Evolutionary conservation across 1,284 basidiomycete genomes (phyloP), one percentile per base, ranked within the genome.

Genomic region (Clitocybe nebularis): DNA sequence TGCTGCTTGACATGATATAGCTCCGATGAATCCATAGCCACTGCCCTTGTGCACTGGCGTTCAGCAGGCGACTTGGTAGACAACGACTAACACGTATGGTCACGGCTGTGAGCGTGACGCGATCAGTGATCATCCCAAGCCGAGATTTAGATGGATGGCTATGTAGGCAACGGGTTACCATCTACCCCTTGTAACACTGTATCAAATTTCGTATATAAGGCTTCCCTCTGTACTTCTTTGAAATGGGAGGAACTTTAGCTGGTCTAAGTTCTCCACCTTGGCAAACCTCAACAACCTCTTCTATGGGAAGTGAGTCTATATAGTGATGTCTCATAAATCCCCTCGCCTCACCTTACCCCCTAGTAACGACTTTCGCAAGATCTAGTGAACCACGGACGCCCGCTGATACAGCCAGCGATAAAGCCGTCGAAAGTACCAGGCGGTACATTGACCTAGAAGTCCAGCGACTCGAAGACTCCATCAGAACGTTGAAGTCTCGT

Each of bases 1-100:
- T 90, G 86, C 55, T 91, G 88, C 63, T 89, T 90, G 60, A 89
- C 69, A 61, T 87, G 79, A 64, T 89, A 93, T 14, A 93, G 69
- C 44, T 89, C 79, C 44, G 86, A 79, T n/a, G 85, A 85, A 47
- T 86, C 84, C 88, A 91, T 89, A 33, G 41, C 43, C 36, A 38
- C 32, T n/a, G n/a, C n/a, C n/a, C n/a, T n/a, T n/a, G n/a, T n/a
- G n/a, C n/a, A n/a, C n/a, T n/a, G n/a, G n/a, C n/a, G n/a, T n/a
- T n/a, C n/a, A n/a, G n/a, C n/a, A n/a, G n/a, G n/a, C n/a, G n/a
- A n/a, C n/a, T n/a, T n/a, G n/a, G n/a, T n/a, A n/a, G n/a, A n/a
- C n/a, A n/a, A n/a, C n/a, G n/a, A n/a, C n/a, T n/a, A n/a, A n/a
- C n/a, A n/a, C n/a, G n/a, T n/a, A n/a, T n/a, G n/a, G n/a, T n/a